Percentiles rank a stretch among this genome's conserved stretches.
phyloP scores from a whole-genome alignment of 306 rosid species.

The Quercus wislizeni region DNA sequence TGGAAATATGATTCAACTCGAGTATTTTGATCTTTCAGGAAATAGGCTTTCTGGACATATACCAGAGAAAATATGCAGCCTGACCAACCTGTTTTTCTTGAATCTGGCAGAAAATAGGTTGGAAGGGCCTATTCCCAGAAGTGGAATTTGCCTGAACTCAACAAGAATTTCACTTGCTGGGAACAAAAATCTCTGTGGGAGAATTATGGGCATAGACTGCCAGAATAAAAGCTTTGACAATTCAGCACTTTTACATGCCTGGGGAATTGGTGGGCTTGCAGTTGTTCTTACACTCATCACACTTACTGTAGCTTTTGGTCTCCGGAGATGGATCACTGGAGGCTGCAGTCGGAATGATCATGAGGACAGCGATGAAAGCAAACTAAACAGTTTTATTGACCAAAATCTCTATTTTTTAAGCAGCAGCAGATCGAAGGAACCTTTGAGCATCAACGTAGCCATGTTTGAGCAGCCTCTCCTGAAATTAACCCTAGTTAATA shows the following conservation, averaged over 20 bases:
- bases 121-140: conserved; percentile 80
- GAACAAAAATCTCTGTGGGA: conserved; percentile 75
- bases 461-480: conserved; percentile 95
- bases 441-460: conserved; percentile 85
- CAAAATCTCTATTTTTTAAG: conserved; percentile 79
- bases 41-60: conserved; percentile 67
- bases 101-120: conserved; percentile 70
- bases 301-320: conserved; percentile 43
- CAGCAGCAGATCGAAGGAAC: conserved; percentile 94
- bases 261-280: conserved; percentile 67
- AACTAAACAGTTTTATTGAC: conserved; percentile 58
- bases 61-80: conserved; percentile 79
- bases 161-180: conserved; percentile 53
- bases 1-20: conserved; percentile 75
- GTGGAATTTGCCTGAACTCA: conserved; percentile 75
- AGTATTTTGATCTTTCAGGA: conserved; percentile 71
- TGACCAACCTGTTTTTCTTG: conserved; percentile 52
- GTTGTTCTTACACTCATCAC: conserved; percentile 40
- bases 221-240: conserved; percentile 40
- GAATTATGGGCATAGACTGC: conserved; percentile 54
- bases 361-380: conserved; percentile 58
- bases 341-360: conserved; percentile 46
- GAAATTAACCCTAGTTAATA: conserved; percentile 69
- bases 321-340: conserved; percentile 50
- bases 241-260: conserved; percentile 50